Conservation (phyloP, 495 filamentous ascomycete genomes). For the Trichoderma orchidacearum region DNA sequence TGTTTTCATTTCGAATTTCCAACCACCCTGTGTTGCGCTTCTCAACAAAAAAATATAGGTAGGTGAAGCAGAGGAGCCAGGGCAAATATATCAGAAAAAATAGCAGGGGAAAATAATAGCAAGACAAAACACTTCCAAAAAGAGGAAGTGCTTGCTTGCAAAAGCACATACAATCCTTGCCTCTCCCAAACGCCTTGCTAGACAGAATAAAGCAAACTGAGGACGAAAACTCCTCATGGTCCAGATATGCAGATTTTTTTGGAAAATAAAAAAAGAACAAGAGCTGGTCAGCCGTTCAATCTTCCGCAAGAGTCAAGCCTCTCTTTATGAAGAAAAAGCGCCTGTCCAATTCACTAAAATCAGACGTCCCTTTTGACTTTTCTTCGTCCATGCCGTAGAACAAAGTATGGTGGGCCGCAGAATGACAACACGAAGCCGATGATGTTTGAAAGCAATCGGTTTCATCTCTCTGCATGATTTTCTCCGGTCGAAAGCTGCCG, state of each 20-base stretch:
- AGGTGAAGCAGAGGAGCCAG: neutral
- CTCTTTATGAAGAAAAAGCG: neutral
- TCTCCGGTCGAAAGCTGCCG: neutral
- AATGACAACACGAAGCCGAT: neutral
- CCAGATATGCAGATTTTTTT: neutral
- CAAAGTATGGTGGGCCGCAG: neutral
- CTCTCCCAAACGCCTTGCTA: constrained; percentile 1
- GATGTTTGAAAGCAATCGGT: neutral
- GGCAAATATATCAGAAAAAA: neutral
- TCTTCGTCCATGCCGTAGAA: neutral
- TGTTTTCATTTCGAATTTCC: too few relatives aligned
- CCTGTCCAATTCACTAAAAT: neutral
- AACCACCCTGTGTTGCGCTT: too few relatives aligned
- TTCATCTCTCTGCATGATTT: neutral
- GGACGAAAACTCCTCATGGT: neutral
- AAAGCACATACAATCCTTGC: neutral
- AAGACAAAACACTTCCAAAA: neutral
- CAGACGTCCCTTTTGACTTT: neutral
- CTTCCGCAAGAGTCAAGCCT: neutral
- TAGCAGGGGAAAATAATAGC: neutral
- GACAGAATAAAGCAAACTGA: neutral
- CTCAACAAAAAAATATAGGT: neutral
- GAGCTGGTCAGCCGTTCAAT: neutral
- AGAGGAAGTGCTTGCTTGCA: neutral
- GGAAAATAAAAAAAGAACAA: neutral